Evolutionary conservation across 257 asterid genomes (phyloP).

Genomic region (Solanum boliviense): DNA sequence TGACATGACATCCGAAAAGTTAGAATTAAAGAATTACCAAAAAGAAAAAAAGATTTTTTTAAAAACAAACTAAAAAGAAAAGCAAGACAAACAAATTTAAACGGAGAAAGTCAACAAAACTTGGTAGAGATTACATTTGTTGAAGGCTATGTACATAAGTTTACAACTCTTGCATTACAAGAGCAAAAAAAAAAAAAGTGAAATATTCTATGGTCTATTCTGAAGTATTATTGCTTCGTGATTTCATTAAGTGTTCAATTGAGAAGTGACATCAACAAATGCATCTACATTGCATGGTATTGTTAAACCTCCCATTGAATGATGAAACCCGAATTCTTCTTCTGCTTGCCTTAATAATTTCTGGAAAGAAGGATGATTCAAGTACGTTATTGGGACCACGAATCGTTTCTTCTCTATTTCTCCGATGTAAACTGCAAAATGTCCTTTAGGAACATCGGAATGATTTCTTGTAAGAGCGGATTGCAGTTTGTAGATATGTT

Average conservation of each 20-base stretch:
- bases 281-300: background rate
- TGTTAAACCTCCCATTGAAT: background rate
- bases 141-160: background rate
- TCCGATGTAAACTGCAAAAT: background rate
- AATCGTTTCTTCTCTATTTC: background rate
- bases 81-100: too few species aligned
- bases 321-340: background rate
- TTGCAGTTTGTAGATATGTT: background rate
- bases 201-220: background rate
- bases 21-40: too few species aligned
- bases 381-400: background rate
- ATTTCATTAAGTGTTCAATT: background rate
- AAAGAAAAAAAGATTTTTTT: too few species aligned
- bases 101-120: background rate
- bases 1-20: too few species aligned
- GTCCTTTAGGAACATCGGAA: conserved; percentile 7
- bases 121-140: background rate
- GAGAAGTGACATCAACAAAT: conserved; percentile 5
- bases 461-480: background rate
- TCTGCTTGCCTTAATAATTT: background rate
- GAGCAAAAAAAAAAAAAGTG: background rate
- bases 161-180: background rate
- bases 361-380: conserved; percentile 1
- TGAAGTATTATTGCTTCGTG: background rate
- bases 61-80: background rate